Evolutionary conservation across 805 yeast genomes (phyloP), one percentile per base, ranked within the genome.

Genomic region (Komagataella populi): DNA sequence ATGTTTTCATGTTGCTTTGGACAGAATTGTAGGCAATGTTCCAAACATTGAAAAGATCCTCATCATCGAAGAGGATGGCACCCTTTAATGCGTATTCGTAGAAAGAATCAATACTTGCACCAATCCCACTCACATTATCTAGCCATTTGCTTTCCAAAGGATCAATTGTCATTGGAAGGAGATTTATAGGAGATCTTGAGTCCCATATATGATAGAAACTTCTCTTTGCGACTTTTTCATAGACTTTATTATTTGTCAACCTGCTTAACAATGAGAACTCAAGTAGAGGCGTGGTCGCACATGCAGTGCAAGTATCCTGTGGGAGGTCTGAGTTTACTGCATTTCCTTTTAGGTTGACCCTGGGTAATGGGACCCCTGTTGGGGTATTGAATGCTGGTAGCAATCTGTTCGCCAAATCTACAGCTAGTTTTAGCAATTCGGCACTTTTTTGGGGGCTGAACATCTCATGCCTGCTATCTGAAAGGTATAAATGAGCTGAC

Each of bases 51-150:
- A 62, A 60, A 44, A 79, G 66, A 10, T 71, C 68, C 12, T 69
- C 69, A 56, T 84, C 85, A 60, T 85, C 79, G 54, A 89, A 87
- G 12, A 90, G 60, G 8, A 90, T 74, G 2, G 89, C 70, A 18
- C 82, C 80, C 61, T 90, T 90, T 46, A 87, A 71, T 0, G 96
- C 85, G 64, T 89, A 87, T 60, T 90, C 98, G 62, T 83, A 90
- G 60, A 87, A 87, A 0, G 96, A 87, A 64, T 90, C 98, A 14
- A 87, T 77, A 2, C 95, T 84, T 0, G 97, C 97, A 2, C 98
- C 97, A 7, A 86, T 73, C 0, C 96, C 96, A 0, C 93, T 78
- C 45, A 80, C 65, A 0, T 73, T 62, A 52, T 83, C 83, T 45
- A 70, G 65, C 79, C 87, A 81, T 44, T 63, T 60, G 43, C 80